Conservation (phyloP, 768 basidiomycete genomes). For the Dentipellis fragilis region DNA sequence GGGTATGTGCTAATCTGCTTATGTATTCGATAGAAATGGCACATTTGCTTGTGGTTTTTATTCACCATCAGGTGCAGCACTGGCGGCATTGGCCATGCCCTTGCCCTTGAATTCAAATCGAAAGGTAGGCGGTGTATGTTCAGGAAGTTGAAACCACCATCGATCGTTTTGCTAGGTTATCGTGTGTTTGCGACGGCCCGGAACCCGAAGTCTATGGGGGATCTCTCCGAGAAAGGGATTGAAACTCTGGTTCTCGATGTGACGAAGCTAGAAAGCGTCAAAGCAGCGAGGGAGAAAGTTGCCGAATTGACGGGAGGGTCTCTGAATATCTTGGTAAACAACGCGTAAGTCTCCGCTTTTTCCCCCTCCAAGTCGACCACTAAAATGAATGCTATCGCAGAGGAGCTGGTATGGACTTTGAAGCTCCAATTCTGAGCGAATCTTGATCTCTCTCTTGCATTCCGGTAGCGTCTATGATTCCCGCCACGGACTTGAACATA, state of each 20-base stretch:
- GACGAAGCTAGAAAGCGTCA: slow-evolving; percentile 11
- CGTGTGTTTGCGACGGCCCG: slow-evolving; percentile 23
- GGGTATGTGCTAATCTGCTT: neutral
- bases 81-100: slow-evolving; percentile 17
- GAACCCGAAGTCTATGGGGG: slow-evolving; percentile 13
- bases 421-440: too few relatives aligned
- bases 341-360: slow-evolving; percentile 15
- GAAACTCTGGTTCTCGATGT: slow-evolving; percentile 21
- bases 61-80: slow-evolving; percentile 10
- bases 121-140: neutral
- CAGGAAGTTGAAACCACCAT: too few relatives aligned
- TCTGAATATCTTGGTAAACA: slow-evolving; percentile 23
- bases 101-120: slow-evolving; percentile 15
- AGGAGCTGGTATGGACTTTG: too few relatives aligned
- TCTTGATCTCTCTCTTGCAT: too few relatives aligned
- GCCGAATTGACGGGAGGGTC: slow-evolving; percentile 15
- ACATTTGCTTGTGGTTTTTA: too few relatives aligned
- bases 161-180: slow-evolving; percentile 7
- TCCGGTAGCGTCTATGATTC: slow-evolving; percentile 9
- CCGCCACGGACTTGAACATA: slow-evolving; percentile 19
- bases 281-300: slow-evolving; percentile 7
- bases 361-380: neutral
- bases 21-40: too few relatives aligned
- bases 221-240: slow-evolving; percentile 12
- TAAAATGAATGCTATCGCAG: too few relatives aligned